A percentile compares a stretch with the other conserved stretches of the same genome.
Evolutionary conservation across 352 stramenopile genomes (phyloP).

Genomic region (Globisporangium orthogonon): DNA sequence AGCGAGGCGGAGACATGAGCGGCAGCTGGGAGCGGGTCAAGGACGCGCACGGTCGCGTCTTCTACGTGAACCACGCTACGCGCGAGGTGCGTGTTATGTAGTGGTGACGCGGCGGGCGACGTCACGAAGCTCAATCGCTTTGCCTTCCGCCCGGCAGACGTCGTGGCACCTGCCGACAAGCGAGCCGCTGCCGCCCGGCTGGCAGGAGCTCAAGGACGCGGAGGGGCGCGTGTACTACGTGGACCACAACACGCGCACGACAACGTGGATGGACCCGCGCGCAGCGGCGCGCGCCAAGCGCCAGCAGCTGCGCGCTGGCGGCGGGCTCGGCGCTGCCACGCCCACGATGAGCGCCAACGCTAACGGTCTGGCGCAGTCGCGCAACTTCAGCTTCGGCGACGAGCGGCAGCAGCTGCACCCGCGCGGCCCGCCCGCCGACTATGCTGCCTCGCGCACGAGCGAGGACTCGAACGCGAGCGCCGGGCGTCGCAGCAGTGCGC

Average conservation of each 20-base stretch:
- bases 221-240: constrained; percentile 81
- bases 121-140: neutral
- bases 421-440: constrained; percentile 1
- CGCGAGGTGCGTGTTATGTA: constrained; percentile 42
- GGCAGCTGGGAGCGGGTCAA: constrained; percentile 71
- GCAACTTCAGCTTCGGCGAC: neutral
- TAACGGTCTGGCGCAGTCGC: constrained; percentile 10
- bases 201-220: constrained; percentile 73
- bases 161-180: constrained; percentile 72
- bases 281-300: constrained; percentile 19
- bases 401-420: neutral
- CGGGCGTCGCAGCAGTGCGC: neutral
- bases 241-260: constrained; percentile 68
- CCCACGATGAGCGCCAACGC: neutral
- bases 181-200: constrained; percentile 61
- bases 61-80: constrained; percentile 83
- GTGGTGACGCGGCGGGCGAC: too few species aligned
- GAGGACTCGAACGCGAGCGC: constrained; percentile 12
- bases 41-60: constrained; percentile 77
- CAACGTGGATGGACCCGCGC: constrained; percentile 78
- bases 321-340: constrained; percentile 1
- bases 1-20: neutral
- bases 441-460: constrained; percentile 4
- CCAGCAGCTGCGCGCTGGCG: neutral
- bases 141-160: constrained; percentile 27